Evolutionary conservation across 805 yeast genomes (phyloP).

Genomic region (Pichia gijzeniarum): DNA sequence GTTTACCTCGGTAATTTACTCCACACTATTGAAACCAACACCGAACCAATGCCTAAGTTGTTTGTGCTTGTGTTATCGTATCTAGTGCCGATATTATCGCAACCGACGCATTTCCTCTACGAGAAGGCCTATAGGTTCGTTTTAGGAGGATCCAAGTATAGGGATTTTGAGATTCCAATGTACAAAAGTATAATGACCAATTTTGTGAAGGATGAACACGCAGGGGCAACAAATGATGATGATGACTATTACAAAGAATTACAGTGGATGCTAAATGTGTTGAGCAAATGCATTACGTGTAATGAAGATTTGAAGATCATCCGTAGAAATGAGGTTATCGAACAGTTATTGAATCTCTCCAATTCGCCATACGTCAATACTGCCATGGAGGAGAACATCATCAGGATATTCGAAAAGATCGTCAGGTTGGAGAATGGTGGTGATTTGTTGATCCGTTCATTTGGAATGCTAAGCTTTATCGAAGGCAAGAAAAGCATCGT

Average conservation of each 20-base stretch:
- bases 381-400: slow-evolving; percentile 35
- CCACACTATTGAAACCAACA: slow-evolving; percentile 28
- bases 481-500: slow-evolving; percentile 25
- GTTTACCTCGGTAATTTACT: slow-evolving; percentile 45
- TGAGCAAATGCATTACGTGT: slow-evolving; percentile 42
- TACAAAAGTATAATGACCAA: slow-evolving; percentile 33
- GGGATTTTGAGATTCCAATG: slow-evolving; percentile 40
- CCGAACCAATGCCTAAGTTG: slow-evolving; percentile 34
- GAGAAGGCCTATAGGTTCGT: slow-evolving; percentile 67
- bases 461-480: slow-evolving; percentile 37
- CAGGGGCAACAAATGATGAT: slow-evolving; percentile 27
- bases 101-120: slow-evolving; percentile 70
- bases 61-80: slow-evolving; percentile 51
- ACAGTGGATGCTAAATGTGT: slow-evolving; percentile 54
- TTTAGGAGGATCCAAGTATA: slow-evolving; percentile 45
- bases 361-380: slow-evolving; percentile 44
- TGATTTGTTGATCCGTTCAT: slow-evolving; percentile 52
- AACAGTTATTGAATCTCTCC: slow-evolving; percentile 53
- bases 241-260: slow-evolving; percentile 52
- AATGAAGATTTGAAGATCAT: slow-evolving; percentile 48
- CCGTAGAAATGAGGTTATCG: slow-evolving; percentile 51
- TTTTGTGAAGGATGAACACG: slow-evolving; percentile 23
- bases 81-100: slow-evolving; percentile 48
- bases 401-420: slow-evolving; percentile 38
- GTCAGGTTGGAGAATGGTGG: slow-evolving; percentile 53